These are phyloP conservation scores for Leucaena leucocephala DNA, from an alignment of 306 rosid genomes.

Conservation along the genomic window DNA sequence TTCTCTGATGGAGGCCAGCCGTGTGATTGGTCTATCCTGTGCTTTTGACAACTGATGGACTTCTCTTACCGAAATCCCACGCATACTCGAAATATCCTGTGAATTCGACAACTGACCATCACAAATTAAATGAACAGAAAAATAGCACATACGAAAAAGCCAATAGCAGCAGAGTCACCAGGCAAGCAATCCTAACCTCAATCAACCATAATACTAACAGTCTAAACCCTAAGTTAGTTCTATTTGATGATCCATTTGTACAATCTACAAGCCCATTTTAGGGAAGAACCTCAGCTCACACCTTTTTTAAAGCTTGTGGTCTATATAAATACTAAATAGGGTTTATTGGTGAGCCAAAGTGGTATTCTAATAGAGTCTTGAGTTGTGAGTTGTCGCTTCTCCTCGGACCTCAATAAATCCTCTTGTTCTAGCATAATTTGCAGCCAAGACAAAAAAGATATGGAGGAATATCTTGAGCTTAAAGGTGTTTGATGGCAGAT, in stretches of 20 bases:
- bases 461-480: conserved; percentile 19
- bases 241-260: background rate
- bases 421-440: background rate
- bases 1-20: conserved; percentile 56
- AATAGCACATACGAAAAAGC: background rate
- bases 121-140: conserved; percentile 16
- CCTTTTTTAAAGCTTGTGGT: background rate
- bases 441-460: background rate
- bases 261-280: background rate
- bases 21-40: conserved; percentile 46
- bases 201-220: background rate
- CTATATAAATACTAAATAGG: too few species aligned
- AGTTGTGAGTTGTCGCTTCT: background rate
- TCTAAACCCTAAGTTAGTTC: background rate
- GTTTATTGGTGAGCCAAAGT: too few species aligned
- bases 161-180: background rate
- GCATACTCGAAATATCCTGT: conserved; percentile 45
- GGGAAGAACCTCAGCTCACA: background rate
- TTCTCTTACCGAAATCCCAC: conserved; percentile 47
- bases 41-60: conserved; percentile 49
- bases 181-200: background rate
- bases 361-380: background rate
- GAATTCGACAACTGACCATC: conserved; percentile 39
- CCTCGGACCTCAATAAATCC: background rate
- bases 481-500: background rate